Evolutionary conservation across 257 asterid genomes (phyloP).

Genomic region (Solanum appendiculatum): DNA sequence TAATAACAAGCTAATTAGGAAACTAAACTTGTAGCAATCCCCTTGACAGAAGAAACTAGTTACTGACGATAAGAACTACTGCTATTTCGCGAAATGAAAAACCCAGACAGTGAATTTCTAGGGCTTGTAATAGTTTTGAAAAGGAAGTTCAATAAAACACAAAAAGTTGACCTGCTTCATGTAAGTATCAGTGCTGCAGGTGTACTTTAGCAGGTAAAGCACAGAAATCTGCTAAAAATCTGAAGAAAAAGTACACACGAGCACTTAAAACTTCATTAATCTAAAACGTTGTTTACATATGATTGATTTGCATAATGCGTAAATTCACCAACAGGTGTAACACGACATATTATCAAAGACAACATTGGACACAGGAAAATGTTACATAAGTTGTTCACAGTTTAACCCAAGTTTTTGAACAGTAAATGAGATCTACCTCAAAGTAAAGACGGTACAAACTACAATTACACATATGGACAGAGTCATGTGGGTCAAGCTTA

Average conservation of each 20-base stretch:
- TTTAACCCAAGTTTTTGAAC: neutral
- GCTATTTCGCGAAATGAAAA: neutral
- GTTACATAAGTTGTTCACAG: neutral
- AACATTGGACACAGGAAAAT: neutral
- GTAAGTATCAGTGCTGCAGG: neutral
- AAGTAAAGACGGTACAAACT: neutral
- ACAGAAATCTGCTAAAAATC: neutral
- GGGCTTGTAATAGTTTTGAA: neutral
- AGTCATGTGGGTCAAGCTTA: neutral
- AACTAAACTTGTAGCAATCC: neutral
- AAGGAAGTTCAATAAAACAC: neutral
- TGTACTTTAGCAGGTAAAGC: neutral
- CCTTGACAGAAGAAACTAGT: neutral
- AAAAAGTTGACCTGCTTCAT: neutral
- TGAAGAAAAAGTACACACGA: neutral
- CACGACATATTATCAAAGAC: neutral
- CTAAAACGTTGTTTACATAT: neutral
- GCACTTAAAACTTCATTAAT: neutral
- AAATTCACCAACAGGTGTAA: neutral
- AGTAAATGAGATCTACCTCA: neutral
- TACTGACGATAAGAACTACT: neutral
- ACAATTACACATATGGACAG: neutral
- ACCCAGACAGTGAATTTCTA: neutral
- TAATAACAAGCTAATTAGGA: neutral
- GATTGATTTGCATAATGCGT: neutral